These are phyloP conservation scores for Boletus coccyginus DNA, from an alignment of 768 basidiomycete species.

Conservation along the genomic window DNA sequence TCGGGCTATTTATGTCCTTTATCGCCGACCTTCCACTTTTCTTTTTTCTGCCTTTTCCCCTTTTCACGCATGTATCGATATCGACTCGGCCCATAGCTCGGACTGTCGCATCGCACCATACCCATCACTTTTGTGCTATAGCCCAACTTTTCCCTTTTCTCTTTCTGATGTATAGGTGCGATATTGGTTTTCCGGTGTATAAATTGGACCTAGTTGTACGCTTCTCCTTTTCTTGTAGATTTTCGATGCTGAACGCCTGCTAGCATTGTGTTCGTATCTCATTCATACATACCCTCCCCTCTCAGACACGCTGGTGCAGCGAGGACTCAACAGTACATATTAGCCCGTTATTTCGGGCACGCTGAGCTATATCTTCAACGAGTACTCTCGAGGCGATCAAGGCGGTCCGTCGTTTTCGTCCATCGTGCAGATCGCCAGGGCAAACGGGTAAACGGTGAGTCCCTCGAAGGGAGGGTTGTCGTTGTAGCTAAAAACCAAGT, in stretches of 20 bases:
- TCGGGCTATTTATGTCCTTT: conserved; percentile 19
- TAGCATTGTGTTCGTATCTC: conserved; percentile 29
- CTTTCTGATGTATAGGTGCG: conserved; percentile 32
- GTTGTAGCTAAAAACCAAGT: not conserved
- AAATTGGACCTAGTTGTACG: conserved; percentile 28
- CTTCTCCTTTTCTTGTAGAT: not conserved
- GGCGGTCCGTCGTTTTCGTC: conserved; percentile 81
- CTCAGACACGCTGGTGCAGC: conserved; percentile 16
- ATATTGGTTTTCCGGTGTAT: conserved; percentile 31
- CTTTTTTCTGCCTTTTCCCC: not conserved
- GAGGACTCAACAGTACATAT: conserved; percentile 18
- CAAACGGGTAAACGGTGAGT: conserved; percentile 90
- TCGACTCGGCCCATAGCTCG: conserved; percentile 27
- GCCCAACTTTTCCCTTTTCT: not conserved
- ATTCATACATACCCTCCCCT: conserved; percentile 28
- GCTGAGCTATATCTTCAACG: conserved; percentile 98
- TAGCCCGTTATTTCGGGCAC: conserved; percentile 72
- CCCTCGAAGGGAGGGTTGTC: too few relatives aligned
- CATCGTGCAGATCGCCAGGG: conserved; percentile 82
- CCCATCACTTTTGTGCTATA: conserved; percentile 27
- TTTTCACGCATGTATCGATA: conserved; percentile 31
- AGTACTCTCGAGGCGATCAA: conserved; percentile 72
- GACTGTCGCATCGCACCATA: conserved; percentile 35
- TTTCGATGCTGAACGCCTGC: conserved; percentile 6
- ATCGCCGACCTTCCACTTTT: not conserved